Evolutionary conservation across 345 rosid species (phyloP), one percentile per base, ranked within the genome.

Genomic region (Passiflora organensis): DNA sequence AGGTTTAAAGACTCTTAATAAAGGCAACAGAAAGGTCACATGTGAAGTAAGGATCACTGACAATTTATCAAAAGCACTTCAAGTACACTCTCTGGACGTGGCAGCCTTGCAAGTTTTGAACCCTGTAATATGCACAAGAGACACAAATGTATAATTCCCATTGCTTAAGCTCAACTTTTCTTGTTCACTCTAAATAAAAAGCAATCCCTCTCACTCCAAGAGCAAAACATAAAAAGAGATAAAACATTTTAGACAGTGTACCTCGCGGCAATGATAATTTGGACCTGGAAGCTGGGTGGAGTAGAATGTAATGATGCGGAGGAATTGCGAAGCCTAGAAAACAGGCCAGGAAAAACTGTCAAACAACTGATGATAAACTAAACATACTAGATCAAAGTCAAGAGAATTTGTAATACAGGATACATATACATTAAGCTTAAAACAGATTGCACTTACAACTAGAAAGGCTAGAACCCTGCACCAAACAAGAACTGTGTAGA

Each of bases 231-330:
- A 9, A 15, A 49, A 36, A 20, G 46, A 48, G 24, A 45, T 13
- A 49, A 32, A 42, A 53, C 15, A 13, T 18, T 10, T 52, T 8
- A 19, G 42, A 37, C 51, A 64, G 10, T 53, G 24, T 82, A 89
- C 98, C 98, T 86, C 93, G 0, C 93, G 90, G 62, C 98, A 91
- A 64, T 91, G 98, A 62, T 91, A 88, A 64, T 91, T 91, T 51
- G 98, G 98, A 55, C 98, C 98, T 13, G 98, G 98, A 73, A 88
- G 96, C 78, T 87, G 97, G 17, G 99, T 94, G 5, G 99, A 80
- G 65, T 87, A 94, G 73, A 94, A 94, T 37, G 99, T 82, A 47
- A 89, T 66, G 48, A 94, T 72, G 19, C 99, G 91, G 63, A 94
- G 97, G 69, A 65, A 14, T 66, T 94, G 99, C 55, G 84, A 89